Base-by-base conservation (phyloP, 257 asterid genomes). In the Penstemon eatonii region DNA sequence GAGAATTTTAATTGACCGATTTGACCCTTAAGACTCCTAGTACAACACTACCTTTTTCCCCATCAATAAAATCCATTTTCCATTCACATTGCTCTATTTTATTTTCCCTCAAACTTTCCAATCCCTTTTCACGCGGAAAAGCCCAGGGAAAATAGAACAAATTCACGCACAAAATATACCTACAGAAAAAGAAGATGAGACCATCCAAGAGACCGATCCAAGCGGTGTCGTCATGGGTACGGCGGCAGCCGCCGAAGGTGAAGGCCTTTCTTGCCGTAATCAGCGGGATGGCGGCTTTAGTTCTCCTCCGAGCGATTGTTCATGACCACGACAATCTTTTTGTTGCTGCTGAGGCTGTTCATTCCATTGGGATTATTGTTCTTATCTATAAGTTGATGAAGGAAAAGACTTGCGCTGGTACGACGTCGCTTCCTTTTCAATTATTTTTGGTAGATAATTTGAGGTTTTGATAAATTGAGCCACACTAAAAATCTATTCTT, bases 401-500 rank as follows among this genome's bases (percentile, higher is more conserved):
- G 87, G 98, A 90, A 80, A 90, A 80, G 81, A 92, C 97, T 69
- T 92, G 98, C 80, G 91, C 98, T 15, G 98, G 98, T 92, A 79
- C 44, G 68, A 10, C 47, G 18, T 50, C 62, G 47, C 36, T 59
- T 6, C 13, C 6, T 40, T 12, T 56, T n/a, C 13, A 12, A 0
- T 58, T 59, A 4, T 6, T 52, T 59, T 59, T 59, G 49, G 13
- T 59, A 33, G 10, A 33, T 36, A 13, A n/a, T 33, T 12, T 67
- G 3, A 51, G 73, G 60, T 6, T 58, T 59, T 75, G 59, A 12
- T 66, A 11, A 36, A 61, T 72, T 40, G 43, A 73, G 71, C 12
- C 56, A 10, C 62, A 19, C 33, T 12, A 15, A 15, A 33, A 56
- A 44, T 38, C 18, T 3, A n/a, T 9, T 46, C 42, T 55, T 64